Percentiles rank a stretch among this genome's conserved stretches.
Evolutionary conservation across 1,284 basidiomycete genomes (phyloP).

Genomic region (Ustilago cynodontis): DNA sequence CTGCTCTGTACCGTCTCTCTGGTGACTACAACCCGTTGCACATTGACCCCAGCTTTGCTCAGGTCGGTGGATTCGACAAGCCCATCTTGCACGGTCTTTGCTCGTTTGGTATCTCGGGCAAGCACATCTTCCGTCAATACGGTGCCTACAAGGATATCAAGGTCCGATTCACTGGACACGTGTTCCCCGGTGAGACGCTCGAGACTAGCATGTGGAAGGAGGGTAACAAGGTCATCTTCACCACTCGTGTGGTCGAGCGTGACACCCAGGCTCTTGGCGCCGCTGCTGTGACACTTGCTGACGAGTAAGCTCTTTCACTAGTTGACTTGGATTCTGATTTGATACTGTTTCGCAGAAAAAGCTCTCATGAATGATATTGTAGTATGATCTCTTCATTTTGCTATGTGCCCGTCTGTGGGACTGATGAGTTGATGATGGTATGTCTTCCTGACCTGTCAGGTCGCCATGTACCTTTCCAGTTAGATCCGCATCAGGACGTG

Average conservation of each 20-base stretch:
- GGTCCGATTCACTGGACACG: constrained; percentile 89
- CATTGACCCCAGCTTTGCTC: constrained; percentile 92
- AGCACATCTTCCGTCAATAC: constrained; percentile 88
- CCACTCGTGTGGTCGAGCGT: constrained; percentile 84
- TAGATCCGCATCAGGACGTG: background rate
- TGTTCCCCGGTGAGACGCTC: constrained; percentile 91
- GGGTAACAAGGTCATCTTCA: constrained; percentile 88
- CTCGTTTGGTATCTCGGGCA: constrained; percentile 92
- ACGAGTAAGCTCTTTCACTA: too few species aligned
- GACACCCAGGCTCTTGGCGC: constrained; percentile 77
- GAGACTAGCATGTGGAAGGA: constrained; percentile 91
- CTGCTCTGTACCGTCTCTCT: constrained; percentile 79
- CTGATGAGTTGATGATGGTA: background rate
- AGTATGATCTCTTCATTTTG: background rate
- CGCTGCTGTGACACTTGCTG: constrained; percentile 79
- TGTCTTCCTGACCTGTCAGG: background rate
- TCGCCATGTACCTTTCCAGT: background rate
- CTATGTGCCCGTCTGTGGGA: background rate
- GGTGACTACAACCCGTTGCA: constrained; percentile 84
- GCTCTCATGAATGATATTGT: background rate
- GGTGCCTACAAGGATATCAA: constrained; percentile 93
- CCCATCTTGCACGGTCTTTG: constrained; percentile 84
- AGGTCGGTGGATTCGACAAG: constrained; percentile 92
- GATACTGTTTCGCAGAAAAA: background rate
- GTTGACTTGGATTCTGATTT: constrained; percentile 3